Percentiles rank a stretch among this genome's conserved stretches.
These are phyloP conservation scores for Lithospermum erythrorhizon DNA, from an alignment of 257 asterid species.

Conservation along the genomic window DNA sequence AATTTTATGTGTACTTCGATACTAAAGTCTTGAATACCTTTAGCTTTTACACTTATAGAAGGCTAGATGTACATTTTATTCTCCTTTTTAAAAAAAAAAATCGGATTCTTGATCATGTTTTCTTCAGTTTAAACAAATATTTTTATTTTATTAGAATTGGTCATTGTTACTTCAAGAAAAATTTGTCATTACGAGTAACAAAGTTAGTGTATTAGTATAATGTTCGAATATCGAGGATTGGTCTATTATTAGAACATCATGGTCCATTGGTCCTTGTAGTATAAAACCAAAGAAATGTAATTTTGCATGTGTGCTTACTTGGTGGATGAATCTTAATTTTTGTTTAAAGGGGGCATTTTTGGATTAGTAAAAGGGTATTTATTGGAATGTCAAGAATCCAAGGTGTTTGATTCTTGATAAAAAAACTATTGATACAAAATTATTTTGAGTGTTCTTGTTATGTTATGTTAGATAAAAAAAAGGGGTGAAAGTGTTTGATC, in stretches of 20 bases:
- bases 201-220: background rate
- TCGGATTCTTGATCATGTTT: background rate
- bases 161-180: no score
- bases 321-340: background rate
- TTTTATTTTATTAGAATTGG: no score
- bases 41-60: conserved; percentile 2
- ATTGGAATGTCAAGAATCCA: background rate
- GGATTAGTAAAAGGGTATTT: background rate
- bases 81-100: background rate
- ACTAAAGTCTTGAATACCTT: conserved; percentile 7
- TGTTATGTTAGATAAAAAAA: conserved; percentile 25
- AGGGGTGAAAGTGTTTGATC: conserved; percentile 31
- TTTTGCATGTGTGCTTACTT: background rate
- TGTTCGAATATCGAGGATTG: conserved; percentile 1
- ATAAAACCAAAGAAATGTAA: background rate
- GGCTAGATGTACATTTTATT: background rate
- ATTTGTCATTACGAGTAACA: no score
- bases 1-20: background rate
- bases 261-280: background rate
- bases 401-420: conserved; percentile 13
- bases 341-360: background rate
- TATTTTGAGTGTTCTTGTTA: conserved; percentile 1
- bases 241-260: no score
- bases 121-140: background rate
- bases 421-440: conserved; percentile 17